Evolutionary conservation across 2,329 filamentous ascomycete genomes (phyloP), one percentile per base, ranked within the genome.

Genomic region (Aspergillus sp.): DNA sequence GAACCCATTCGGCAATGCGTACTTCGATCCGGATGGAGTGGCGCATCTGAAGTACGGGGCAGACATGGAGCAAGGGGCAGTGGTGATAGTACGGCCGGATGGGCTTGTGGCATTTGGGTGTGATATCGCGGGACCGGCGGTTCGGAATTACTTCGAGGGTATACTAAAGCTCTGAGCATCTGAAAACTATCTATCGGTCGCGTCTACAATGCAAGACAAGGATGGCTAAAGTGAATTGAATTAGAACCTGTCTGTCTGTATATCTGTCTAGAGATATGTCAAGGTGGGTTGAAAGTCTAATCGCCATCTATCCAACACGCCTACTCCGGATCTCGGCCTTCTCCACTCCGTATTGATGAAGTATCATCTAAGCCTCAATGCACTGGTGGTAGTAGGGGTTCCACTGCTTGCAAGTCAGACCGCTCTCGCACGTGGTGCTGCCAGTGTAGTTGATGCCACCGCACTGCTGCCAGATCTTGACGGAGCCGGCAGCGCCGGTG

Each of bases 361-460:
- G n/a, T 7, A 32, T 9, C 41, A 25, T 51, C 20, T 56, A 58
- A 11, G 49, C 49, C 34, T 43, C 17, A 19, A 60, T 7, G 16
- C 59, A 62, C 56, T 62, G 59, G 54, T 53, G 50, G 54, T 62
- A 62, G 56, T 55, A 62, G 31, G 54, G 53, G 58, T 62, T 62
- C 54, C 53, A 60, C 49, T 59, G 16, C 51, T 59, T 55, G 58
- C 59, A 62, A 21, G 47, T 45, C 9, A 58, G 49, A n/a, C 58
- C 58, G 11, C 25, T 25, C 16, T 54, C 59, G 17, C 59, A 62
- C 34, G 42, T 23, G 5, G 47, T 49, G 29, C 52, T n/a, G 5
- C 56, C 56, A 20, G 49, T 47, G 54, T 49, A 54, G 54, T 49
- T 51, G 10, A 56, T 21, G 7, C 59, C 59, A 44, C 59, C 59